Conservation (phyloP, 129 eudicot species). For the Rutidosis leptorrhynchoides region DNA sequence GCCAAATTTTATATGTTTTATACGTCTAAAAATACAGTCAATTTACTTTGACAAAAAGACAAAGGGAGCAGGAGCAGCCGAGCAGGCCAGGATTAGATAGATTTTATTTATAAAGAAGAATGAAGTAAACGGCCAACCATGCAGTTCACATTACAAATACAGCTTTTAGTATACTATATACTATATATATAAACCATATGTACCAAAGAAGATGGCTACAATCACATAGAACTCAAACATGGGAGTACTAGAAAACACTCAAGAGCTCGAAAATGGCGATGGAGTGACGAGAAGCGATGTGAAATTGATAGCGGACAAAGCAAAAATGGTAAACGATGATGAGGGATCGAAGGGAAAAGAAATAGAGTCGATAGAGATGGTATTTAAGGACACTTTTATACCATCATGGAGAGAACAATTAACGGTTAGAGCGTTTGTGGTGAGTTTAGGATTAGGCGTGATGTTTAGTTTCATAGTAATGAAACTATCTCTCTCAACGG, state of each 20-base stretch:
- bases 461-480: slow-evolving; percentile 59
- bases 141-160: slow-evolving; percentile 7
- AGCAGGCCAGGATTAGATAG: no score
- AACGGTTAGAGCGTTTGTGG: slow-evolving; percentile 56
- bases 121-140: no score
- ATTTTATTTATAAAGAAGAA: no score
- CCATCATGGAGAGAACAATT: slow-evolving; percentile 61
- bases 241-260: slow-evolving; percentile 20
- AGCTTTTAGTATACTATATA: no score
- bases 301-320: slow-evolving; percentile 14
- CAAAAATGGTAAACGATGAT: neutral
- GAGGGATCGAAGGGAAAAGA: slow-evolving; percentile 25
- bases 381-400: slow-evolving; percentile 38
- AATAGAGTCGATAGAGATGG: slow-evolving; percentile 39
- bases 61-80: no score
- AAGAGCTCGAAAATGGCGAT: slow-evolving; percentile 24
- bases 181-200: neutral
- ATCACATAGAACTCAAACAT: slow-evolving; percentile 23
- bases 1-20: no score
- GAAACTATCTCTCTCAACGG: slow-evolving; percentile 60
- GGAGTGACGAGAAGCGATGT: slow-evolving; percentile 3
- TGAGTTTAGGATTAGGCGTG: slow-evolving; percentile 43
- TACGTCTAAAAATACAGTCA: no score
- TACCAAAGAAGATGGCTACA: neutral
- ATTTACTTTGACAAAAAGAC: no score